Evolutionary conservation across 441 rosid genomes (phyloP).

Genomic region (Populus hybrid): DNA sequence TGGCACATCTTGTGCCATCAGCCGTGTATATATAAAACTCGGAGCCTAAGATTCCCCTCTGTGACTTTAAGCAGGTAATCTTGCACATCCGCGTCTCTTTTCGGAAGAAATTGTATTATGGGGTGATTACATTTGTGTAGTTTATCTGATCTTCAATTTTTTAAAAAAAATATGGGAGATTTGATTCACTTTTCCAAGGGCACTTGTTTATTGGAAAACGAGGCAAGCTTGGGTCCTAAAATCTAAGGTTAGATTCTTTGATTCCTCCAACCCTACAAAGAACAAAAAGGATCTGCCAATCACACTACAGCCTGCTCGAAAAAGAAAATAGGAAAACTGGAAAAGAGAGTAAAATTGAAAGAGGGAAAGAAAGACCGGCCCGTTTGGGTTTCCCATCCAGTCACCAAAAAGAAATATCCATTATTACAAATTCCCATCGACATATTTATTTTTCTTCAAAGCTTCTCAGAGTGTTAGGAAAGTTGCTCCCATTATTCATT

Average conservation of each 20-base stretch:
- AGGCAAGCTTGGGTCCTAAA: constrained; percentile 33
- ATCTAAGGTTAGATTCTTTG: constrained; percentile 68
- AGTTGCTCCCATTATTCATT: constrained; percentile 40
- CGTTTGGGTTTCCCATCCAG: constrained; percentile 32
- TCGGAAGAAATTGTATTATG: not conserved
- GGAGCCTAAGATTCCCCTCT: constrained; percentile 30
- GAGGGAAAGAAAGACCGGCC: constrained; percentile 12
- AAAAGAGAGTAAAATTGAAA: not conserved
- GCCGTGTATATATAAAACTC: constrained; percentile 20
- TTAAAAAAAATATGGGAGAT: constrained; percentile 16
- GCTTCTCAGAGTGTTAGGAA: constrained; percentile 35
- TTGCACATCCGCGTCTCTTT: constrained; percentile 18
- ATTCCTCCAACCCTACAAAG: constrained; percentile 64
- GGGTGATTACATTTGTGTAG: constrained; percentile 3
- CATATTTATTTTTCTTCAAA: constrained; percentile 1
- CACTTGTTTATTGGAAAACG: constrained; percentile 10
- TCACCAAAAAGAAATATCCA: constrained; percentile 33
- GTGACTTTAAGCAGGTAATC: constrained; percentile 22
- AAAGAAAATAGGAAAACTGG: constrained; percentile 6
- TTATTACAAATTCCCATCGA: constrained; percentile 22
- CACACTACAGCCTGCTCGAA: constrained; percentile 36
- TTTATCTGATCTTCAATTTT: constrained; percentile 3
- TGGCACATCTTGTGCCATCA: constrained; percentile 10
- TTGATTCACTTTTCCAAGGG: constrained; percentile 27
- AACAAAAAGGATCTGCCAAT: constrained; percentile 88